Base-by-base conservation (phyloP, 345 rosid species). In the Nasturtium officinale region DNA sequence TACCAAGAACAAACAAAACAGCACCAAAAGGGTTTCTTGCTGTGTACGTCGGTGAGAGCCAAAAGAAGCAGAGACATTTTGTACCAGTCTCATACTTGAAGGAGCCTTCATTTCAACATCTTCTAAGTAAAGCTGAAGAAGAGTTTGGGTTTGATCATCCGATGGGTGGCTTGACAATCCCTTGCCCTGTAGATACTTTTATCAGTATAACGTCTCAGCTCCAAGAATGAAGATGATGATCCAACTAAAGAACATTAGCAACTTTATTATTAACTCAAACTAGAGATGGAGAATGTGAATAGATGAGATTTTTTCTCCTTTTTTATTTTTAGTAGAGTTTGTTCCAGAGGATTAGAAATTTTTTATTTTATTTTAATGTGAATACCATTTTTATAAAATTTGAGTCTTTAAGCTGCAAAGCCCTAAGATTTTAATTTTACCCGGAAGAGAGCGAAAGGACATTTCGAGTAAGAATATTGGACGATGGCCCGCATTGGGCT, bases 61-160 rank as follows among this genome's bases (percentile, higher is more conserved):
- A 82, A 11, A 63, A 53, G 78, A 82, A 73, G 77, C 74, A 69
- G 33, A 78, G 83, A 69, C 78, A 67, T 30, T 37, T 82, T 35
- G 78, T 83, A 7, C 85, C 85, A 0, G 48, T 82, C 5, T 83
- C 86, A 2, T 83, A 66, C 71, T 67, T 87, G 64, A 85, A 50
- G 64, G 77, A 83, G 29, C 84, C 85, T 43, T 78, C 43, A 10
- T 87, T 87, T 68, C 82, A 40, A 33, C 70, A 64, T 46, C 63
- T 85, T 76, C 81, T 87, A 5, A 63, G 59, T 78, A 62, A 16
- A 53, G 3, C 35, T 0, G 76, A 62, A 43, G 61, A 63, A 43
- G 73, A 69, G 43, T 62, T 80, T 35, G 85, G 87, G 0, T 87
- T 77, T 42, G 17, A 74, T 58, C 87, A 80, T 47, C 83, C 88